phyloP scores from a whole-genome alignment of 306 rosid genomes.

The Alnus rubra region DNA sequence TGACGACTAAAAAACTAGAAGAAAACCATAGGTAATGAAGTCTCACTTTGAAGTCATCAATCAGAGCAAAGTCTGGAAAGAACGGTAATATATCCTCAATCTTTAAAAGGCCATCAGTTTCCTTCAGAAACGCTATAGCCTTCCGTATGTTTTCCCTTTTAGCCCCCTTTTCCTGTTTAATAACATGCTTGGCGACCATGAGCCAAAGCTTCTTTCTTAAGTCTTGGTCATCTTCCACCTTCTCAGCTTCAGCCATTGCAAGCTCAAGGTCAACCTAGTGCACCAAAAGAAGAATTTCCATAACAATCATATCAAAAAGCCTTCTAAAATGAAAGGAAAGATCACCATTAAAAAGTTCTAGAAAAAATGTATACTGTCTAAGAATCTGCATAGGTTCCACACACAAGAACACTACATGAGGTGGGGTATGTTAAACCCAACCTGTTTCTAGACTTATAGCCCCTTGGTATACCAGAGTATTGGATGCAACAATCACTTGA shows the following conservation, averaged over 20 bases:
- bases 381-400: constrained; percentile 4
- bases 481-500: constrained; percentile 15
- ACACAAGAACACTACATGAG: constrained; percentile 1
- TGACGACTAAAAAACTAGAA: not conserved
- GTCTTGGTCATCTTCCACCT: constrained; percentile 97
- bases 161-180: constrained; percentile 92
- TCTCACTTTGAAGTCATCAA: constrained; percentile 93
- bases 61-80: constrained; percentile 95
- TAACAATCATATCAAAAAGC: constrained; percentile 7
- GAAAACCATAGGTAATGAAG: constrained; percentile 23
- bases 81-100: constrained; percentile 95
- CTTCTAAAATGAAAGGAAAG: constrained; percentile 3
- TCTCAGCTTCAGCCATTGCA: constrained; percentile 99
- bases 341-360: constrained; percentile 14
- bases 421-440: constrained; percentile 23
- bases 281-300: constrained; percentile 30
- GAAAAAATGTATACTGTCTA: not conserved
- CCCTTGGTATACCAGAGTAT: constrained; percentile 10
- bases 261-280: constrained; percentile 91
- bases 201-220: constrained; percentile 99
- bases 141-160: constrained; percentile 96
- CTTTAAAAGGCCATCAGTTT: constrained; percentile 95
- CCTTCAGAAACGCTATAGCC: constrained; percentile 98
- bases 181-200: constrained; percentile 95
- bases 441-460: constrained; percentile 28